phyloP scores from a whole-genome alignment of 1,284 basidiomycete genomes.

The Mycena citricolor region DNA sequence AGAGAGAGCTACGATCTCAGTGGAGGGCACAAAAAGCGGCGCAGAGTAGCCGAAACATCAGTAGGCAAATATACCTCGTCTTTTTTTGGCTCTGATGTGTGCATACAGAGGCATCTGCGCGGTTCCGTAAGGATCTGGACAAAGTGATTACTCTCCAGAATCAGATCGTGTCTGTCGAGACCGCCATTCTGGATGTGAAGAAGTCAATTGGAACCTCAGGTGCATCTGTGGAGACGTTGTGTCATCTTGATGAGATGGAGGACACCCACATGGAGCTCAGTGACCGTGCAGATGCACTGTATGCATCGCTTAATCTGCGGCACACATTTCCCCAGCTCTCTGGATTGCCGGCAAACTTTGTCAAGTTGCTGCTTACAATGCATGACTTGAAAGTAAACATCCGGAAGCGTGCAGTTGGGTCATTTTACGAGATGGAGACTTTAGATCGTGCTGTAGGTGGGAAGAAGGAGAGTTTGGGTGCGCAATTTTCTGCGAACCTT shows the following conservation, averaged over 20 bases:
- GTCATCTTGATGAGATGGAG: conserved; percentile 25
- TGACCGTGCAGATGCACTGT: conserved; percentile 29
- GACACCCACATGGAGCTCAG: conserved; percentile 23
- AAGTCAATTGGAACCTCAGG: conserved; percentile 13
- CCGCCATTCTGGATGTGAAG: conserved; percentile 21
- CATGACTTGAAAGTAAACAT: conserved; percentile 41
- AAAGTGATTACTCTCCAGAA: conserved; percentile 35
- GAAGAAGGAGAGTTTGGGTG: conserved; percentile 33
- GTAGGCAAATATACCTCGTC: conserved; percentile 28
- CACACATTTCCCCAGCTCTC: conserved; percentile 33
- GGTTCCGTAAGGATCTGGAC: conserved; percentile 37
- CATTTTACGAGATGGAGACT: conserved; percentile 40
- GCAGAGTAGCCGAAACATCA: conserved; percentile 32
- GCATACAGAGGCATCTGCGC: conserved; percentile 33
- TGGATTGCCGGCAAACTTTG: conserved; percentile 32
- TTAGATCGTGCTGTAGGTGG: conserved; percentile 36
- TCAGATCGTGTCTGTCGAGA: conserved; percentile 32
- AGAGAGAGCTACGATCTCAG: conserved; percentile 26
- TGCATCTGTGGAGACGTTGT: conserved; percentile 4
- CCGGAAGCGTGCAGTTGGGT: conserved; percentile 32
- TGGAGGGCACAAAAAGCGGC: conserved; percentile 32
- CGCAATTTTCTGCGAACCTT: conserved; percentile 4
- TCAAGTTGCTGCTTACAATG: conserved; percentile 32
- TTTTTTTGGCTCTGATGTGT: background rate
- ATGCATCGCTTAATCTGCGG: conserved; percentile 35